phyloP scores from a whole-genome alignment of 371 early-diverging fungal species.

The Mortierella sp. region DNA sequence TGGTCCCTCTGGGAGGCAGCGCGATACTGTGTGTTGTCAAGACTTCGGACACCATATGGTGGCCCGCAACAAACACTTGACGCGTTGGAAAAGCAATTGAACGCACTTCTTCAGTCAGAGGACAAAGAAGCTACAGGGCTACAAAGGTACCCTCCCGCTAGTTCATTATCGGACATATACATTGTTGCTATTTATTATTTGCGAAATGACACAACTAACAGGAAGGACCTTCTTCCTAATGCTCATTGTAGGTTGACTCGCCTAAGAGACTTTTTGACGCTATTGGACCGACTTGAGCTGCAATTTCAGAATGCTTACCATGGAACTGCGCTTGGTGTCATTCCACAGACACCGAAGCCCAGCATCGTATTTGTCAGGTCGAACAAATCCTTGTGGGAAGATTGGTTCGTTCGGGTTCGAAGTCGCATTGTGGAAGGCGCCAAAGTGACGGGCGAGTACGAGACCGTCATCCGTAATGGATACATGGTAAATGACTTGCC shows the following conservation, averaged over 20 bases:
- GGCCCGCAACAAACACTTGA: slow-evolving; percentile 84
- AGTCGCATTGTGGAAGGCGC: slow-evolving; percentile 63
- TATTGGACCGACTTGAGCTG: slow-evolving; percentile 81
- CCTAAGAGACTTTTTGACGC: slow-evolving; percentile 62
- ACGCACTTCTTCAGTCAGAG: slow-evolving; percentile 36
- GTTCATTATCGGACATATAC: neutral
- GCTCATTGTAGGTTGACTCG: slow-evolving; percentile 16
- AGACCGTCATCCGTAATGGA: slow-evolving; percentile 62
- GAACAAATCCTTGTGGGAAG: slow-evolving; percentile 80
- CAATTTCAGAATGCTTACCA: slow-evolving; percentile 78
- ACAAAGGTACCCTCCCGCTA: slow-evolving; percentile 12
- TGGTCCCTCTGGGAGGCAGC: slow-evolving; percentile 88
- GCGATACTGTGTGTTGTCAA: slow-evolving; percentile 79
- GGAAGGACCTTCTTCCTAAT: neutral
- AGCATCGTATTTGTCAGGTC: slow-evolving; percentile 80
- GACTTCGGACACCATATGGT: slow-evolving; percentile 84
- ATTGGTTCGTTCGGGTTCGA: slow-evolving; percentile 81
- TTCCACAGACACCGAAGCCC: slow-evolving; percentile 74
- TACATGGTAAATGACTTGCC: slow-evolving; percentile 50
- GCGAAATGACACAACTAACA: neutral
- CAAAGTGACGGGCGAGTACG: slow-evolving; percentile 58
- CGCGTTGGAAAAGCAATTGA: slow-evolving; percentile 73
- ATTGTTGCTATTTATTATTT: neutral
- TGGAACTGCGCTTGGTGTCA: slow-evolving; percentile 68
- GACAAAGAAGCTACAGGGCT: neutral